Evolutionary conservation across 495 filamentous ascomycete genomes (phyloP).

Genomic region (Lepraria neglecta): DNA sequence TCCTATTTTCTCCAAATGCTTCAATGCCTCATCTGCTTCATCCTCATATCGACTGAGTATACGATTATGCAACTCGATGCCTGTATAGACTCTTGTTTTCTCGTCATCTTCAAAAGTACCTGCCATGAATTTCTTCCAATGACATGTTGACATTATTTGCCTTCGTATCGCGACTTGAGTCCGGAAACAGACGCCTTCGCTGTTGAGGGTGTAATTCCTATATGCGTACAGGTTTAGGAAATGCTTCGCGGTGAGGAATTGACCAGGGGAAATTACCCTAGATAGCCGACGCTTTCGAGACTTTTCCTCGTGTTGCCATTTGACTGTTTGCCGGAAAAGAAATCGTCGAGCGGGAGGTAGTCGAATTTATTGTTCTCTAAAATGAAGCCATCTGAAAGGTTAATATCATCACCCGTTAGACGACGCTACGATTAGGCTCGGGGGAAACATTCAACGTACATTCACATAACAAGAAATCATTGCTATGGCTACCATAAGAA

Average conservation of each 20-base stretch:
- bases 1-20: constrained; percentile 27
- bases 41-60: constrained; percentile 14
- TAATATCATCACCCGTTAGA: constrained; percentile 1
- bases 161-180: constrained; percentile 63
- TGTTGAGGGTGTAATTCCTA: constrained; percentile 58
- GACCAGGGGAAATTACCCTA: constrained; percentile 42
- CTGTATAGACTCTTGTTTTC: constrained; percentile 29
- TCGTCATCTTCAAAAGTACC: constrained; percentile 36
- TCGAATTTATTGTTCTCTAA: constrained; percentile 63
- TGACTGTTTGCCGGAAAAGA: constrained; percentile 51
- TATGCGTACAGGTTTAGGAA: constrained; percentile 1
- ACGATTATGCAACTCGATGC: constrained; percentile 27
- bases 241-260: neutral
- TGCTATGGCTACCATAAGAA: constrained; percentile 71
- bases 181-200: constrained; percentile 58
- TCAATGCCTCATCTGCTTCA: constrained; percentile 33
- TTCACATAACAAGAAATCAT: constrained; percentile 76
- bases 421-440: no score
- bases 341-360: constrained; percentile 60
- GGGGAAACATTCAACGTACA: constrained; percentile 38
- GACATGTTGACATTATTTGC: constrained; percentile 32
- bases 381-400: constrained; percentile 60
- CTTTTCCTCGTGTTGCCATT: constrained; percentile 7
- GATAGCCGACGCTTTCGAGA: constrained; percentile 49
- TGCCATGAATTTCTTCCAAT: constrained; percentile 44